Conservation (phyloP, 2,329 filamentous ascomycete species). For the Colletotrichum coccodes region DNA sequence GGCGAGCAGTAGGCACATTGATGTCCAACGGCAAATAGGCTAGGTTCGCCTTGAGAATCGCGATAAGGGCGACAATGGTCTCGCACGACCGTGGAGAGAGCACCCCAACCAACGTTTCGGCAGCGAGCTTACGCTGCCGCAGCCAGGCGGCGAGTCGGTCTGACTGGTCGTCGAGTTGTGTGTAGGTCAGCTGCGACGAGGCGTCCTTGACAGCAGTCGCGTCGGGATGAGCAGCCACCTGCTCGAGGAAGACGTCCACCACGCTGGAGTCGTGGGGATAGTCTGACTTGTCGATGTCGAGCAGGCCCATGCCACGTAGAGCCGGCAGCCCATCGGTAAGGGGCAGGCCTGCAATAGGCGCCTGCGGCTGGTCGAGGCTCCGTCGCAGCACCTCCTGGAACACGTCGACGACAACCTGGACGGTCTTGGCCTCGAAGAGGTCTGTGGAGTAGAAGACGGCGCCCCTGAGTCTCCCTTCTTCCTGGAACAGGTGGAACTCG, state of each 20-base stretch:
- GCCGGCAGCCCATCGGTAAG: neutral
- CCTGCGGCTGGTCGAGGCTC: neutral
- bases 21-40: slow-evolving; percentile 35
- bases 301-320: slow-evolving; percentile 32
- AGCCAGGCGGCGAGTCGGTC: slow-evolving; percentile 36
- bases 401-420: slow-evolving; percentile 36
- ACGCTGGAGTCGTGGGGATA: slow-evolving; percentile 36
- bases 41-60: slow-evolving; percentile 35
- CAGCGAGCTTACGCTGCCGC: neutral
- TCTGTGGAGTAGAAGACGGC: slow-evolving; percentile 33
- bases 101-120: slow-evolving; percentile 36
- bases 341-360: neutral
- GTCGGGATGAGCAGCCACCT: slow-evolving; percentile 28
- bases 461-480: slow-evolving; percentile 25
- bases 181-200: slow-evolving; percentile 32
- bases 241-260: slow-evolving; percentile 36
- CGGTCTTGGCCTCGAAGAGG: slow-evolving; percentile 11
- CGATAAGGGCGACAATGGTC: slow-evolving; percentile 29
- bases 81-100: slow-evolving; percentile 36
- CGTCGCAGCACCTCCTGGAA: slow-evolving; percentile 6
- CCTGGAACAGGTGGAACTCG: slow-evolving; percentile 37
- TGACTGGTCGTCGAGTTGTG: slow-evolving; percentile 36
- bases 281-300: neutral
- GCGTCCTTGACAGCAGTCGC: slow-evolving; percentile 35
- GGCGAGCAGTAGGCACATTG: slow-evolving; percentile 23